phyloP scores from a whole-genome alignment of 495 filamentous ascomycete genomes.

The Penicillium manginii region DNA sequence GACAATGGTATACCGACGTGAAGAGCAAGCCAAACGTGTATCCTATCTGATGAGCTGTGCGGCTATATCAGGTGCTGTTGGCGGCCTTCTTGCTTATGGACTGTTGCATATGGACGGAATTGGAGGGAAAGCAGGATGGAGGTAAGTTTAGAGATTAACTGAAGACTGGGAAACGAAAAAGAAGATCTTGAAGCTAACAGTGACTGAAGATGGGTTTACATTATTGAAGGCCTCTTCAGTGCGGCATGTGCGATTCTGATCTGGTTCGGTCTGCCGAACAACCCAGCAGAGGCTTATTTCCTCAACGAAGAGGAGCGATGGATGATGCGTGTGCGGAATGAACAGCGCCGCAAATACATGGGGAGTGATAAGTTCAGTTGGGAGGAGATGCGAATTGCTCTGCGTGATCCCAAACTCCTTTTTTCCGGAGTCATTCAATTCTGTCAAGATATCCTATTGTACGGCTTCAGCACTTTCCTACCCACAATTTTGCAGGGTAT shows the following conservation, averaged over 20 bases:
- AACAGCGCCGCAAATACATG: constrained; percentile 45
- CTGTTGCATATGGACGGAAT: constrained; percentile 50
- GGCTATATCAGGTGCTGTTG: constrained; percentile 48
- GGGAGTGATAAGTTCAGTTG: constrained; percentile 55
- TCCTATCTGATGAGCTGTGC: constrained; percentile 48
- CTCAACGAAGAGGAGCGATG: constrained; percentile 53
- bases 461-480: constrained; percentile 63
- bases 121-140: constrained; percentile 46
- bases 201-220: constrained; percentile 48
- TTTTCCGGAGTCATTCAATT: constrained; percentile 55
- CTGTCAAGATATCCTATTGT: constrained; percentile 57
- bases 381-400: constrained; percentile 50
- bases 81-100: constrained; percentile 50
- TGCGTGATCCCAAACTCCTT: constrained; percentile 44
- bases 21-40: constrained; percentile 49
- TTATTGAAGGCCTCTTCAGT: constrained; percentile 60
- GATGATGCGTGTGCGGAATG: constrained; percentile 54
- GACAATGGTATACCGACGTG: constrained; percentile 53
- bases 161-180: not conserved
- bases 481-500: constrained; percentile 58
- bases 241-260: constrained; percentile 52
- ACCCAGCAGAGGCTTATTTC: constrained; percentile 56
- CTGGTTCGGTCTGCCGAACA: constrained; percentile 60
- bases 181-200: constrained; percentile 5
- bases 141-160: constrained; percentile 26